Conservation (phyloP, 768 basidiomycete genomes). For the Amanita rimosa region DNA sequence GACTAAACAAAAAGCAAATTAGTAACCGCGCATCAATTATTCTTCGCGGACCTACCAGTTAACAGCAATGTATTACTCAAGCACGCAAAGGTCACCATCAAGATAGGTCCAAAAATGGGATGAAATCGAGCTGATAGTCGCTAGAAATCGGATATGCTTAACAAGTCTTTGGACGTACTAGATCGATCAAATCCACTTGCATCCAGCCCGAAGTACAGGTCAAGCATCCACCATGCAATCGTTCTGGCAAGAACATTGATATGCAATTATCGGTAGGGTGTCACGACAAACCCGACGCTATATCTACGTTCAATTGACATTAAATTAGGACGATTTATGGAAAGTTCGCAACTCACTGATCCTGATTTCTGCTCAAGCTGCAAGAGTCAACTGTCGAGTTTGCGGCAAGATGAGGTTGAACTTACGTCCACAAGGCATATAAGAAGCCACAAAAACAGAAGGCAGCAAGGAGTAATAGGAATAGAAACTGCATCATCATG, state of each 20-base stretch:
- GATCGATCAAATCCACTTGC: constrained; percentile 80
- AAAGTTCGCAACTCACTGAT: constrained; percentile 28
- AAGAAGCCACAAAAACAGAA: constrained; percentile 91
- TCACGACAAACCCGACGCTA: constrained; percentile 16
- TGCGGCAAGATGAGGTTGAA: constrained; percentile 10
- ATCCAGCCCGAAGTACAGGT: constrained; percentile 92
- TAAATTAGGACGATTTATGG: not conserved
- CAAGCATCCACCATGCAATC: constrained; percentile 96
- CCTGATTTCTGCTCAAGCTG: constrained; percentile 53
- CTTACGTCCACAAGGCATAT: constrained; percentile 90
- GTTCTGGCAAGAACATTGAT: constrained; percentile 8
- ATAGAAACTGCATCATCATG: constrained; percentile 84
- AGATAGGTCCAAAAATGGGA: constrained; percentile 77
- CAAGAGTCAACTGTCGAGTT: not conserved
- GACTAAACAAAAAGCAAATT: constrained; percentile 26
- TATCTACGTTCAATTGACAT: constrained; percentile 15
- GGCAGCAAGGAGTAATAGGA: constrained; percentile 75
- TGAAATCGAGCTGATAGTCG: constrained; percentile 56
- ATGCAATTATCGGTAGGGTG: not conserved
- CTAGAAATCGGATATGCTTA: constrained; percentile 4
- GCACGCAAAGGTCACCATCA: constrained; percentile 88
- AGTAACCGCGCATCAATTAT: constrained; percentile 6
- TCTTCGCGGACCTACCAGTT: constrained; percentile 41
- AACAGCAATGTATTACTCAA: constrained; percentile 86
- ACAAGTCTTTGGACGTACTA: constrained; percentile 33